Evolutionary conservation across 257 asterid species (phyloP).

Genomic region (Ophiorrhiza pumila): DNA sequence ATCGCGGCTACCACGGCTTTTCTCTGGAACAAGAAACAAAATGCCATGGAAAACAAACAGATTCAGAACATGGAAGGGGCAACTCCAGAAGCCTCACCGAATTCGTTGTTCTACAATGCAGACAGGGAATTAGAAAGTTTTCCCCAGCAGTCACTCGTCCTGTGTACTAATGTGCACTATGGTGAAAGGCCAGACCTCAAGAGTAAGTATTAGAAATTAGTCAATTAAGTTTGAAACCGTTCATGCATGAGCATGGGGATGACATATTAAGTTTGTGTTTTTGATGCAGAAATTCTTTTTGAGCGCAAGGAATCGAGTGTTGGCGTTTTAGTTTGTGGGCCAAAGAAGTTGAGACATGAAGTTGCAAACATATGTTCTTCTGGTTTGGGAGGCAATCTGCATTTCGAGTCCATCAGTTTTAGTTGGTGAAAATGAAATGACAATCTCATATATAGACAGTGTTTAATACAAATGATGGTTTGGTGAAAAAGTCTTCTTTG

Average conservation of each 20-base stretch:
- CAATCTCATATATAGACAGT: neutral
- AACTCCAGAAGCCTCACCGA: slow-evolving; percentile 55
- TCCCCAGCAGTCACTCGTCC: slow-evolving; percentile 45
- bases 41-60: slow-evolving; percentile 38
- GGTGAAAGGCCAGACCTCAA: slow-evolving; percentile 81
- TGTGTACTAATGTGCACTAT: slow-evolving; percentile 61
- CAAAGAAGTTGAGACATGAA: slow-evolving; percentile 71
- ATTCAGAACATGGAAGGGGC: slow-evolving; percentile 59
- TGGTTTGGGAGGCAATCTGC: slow-evolving; percentile 60
- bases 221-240: too few species aligned
- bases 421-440: slow-evolving; percentile 53
- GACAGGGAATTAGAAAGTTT: slow-evolving; percentile 79
- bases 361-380: slow-evolving; percentile 76
- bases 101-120: slow-evolving; percentile 45
- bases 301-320: slow-evolving; percentile 66
- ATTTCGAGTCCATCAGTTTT: slow-evolving; percentile 83
- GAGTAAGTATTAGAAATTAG: slow-evolving; percentile 67
- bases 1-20: slow-evolving; percentile 42
- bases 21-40: slow-evolving; percentile 51
- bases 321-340: slow-evolving; percentile 82
- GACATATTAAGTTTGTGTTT: neutral
- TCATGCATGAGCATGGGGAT: too few species aligned
- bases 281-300: slow-evolving; percentile 43
- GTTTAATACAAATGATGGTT: neutral
- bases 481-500: too few species aligned